Evolutionary conservation across 306 rosid species (phyloP).

Genomic region (Prunus mume): DNA sequence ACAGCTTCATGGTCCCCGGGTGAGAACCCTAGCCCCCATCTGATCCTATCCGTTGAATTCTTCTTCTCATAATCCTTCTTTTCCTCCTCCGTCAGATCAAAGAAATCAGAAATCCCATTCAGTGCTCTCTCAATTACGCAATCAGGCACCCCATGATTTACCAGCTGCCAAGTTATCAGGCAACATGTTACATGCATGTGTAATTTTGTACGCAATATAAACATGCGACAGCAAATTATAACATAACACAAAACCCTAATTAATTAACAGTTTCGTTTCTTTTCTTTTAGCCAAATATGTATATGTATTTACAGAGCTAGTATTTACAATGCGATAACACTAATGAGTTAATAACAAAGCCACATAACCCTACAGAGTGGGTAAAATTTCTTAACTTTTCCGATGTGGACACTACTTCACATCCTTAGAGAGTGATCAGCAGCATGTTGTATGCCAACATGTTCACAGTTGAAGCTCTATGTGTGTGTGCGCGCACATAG

Average conservation of each 20-base stretch:
- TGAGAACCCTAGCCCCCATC: conserved; percentile 27
- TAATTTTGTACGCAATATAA: neutral
- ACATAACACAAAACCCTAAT: neutral
- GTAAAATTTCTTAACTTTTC: too few species aligned
- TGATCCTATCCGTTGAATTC: conserved; percentile 23
- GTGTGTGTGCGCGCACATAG: neutral
- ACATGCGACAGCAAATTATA: neutral
- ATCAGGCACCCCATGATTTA: conserved; percentile 38
- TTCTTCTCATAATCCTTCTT: conserved; percentile 21
- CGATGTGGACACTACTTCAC: too few species aligned
- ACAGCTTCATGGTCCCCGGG: conserved; percentile 19
- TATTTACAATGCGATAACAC: too few species aligned
- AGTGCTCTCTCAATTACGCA: conserved; percentile 23
- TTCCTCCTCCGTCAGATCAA: conserved; percentile 32
- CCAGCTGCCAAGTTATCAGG: conserved; percentile 22
- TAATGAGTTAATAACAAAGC: too few species aligned
- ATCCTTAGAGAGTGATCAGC: too few species aligned
- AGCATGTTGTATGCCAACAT: too few species aligned
- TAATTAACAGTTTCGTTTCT: too few species aligned
- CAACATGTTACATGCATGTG: neutral
- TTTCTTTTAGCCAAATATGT: too few species aligned
- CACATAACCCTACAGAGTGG: too few species aligned
- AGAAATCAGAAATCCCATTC: conserved; percentile 31
- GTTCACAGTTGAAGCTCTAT: neutral
- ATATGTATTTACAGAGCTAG: too few species aligned